Base-by-base conservation (phyloP, 1,284 basidiomycete genomes). In the Cystobasidium slooffiae region DNA sequence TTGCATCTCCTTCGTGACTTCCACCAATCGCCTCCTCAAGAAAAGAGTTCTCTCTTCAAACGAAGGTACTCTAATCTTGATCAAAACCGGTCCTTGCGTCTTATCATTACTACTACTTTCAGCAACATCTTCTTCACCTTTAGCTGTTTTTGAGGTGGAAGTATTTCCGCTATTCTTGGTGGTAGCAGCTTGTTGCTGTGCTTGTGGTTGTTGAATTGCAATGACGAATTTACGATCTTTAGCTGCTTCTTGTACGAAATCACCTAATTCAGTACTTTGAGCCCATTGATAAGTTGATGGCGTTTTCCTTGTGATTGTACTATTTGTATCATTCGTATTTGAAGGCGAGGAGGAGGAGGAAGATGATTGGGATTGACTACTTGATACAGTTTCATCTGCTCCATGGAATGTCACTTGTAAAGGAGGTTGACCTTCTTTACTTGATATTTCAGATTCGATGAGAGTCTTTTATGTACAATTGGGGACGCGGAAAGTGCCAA, bases 231-330 rank as follows among this genome's bases (percentile, higher is more conserved):
- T 55, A 6, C 46, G 16, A 53, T 69, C 74, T 63, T 69, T 69
- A 6, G 74, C 65, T 20, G 74, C 74, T 64, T 75, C 74, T 70
- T 75, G 74, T 39, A 75, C 62, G 56, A 75, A 75, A 51, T 69
- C 61, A 47, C 74, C 74, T 44, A 75, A 46, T 64, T 75, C 74
- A 46, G 67, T 75, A 8, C 67, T 43, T 37, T 55, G 63, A 6
- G 70, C 62, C 70, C 59, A 72, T 56, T 63, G 59, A 20, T n/a
- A 39, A 44, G 55, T 37, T 56, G 66, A 39, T n/a, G 53, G 18
- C 1, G 43, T 68, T 20, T 22, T 10, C 20, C 37, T 43, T 52
- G 58, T 37, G 1, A 12, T n/a, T 41, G 58, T 37, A 41, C 16
- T 16, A 39, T 61, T 16, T n/a, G 12, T 49, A 49, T 49, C n/a